Base-by-base conservation (phyloP, 2,329 filamentous ascomycete species). In the Pseudogymnoascus sp. region DNA sequence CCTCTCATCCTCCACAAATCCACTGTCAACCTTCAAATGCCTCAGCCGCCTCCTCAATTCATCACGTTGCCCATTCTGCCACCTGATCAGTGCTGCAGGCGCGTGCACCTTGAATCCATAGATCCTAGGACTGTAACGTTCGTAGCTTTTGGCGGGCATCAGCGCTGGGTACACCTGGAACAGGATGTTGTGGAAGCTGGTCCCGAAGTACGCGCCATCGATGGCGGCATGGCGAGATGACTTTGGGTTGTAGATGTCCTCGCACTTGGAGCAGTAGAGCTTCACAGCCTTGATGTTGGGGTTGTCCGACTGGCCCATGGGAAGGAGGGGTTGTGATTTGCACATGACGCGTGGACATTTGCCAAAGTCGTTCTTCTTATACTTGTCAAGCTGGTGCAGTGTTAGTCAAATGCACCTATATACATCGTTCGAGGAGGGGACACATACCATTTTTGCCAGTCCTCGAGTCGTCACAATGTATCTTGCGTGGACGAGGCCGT, bases 211-310 rank as follows among this genome's bases (percentile, higher is more conserved):
- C 67, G 94, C 94, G 67, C 94, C 94, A 74, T 99, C 94, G 72
- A 99, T 97, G 64, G 89, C 84, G 60, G 92, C 92, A 77, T 99
- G 94, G 28, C 94, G 91, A 18, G 91, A 93, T 3, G 94, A 97
- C 76, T 99, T 99, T 50, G 94, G 94, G 77, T 97, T 97, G 82
- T 99, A 99, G 65, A 96, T 89, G 75, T 99, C 94, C 81, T 99
- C 94, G 80, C 94, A 99, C 70, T 92, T 91, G 59, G 90, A 87
- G 77, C 94, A 99, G 83, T 96, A 99, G 62, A 99, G 89, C 77
- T 97, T 97, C 68, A 97, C 94, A 56, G 93, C 87, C 72, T 92
- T 95, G 69, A 87, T 80, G 77, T 92, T 92, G 66, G 94, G 85
- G 2, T 93, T 81, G 77, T 99, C 94, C 70, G 91, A 90, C 70